Evolutionary conservation across 495 filamentous ascomycete genomes (phyloP), one percentile per base, ranked within the genome.

Genomic region (Penicillium cinerascens): DNA sequence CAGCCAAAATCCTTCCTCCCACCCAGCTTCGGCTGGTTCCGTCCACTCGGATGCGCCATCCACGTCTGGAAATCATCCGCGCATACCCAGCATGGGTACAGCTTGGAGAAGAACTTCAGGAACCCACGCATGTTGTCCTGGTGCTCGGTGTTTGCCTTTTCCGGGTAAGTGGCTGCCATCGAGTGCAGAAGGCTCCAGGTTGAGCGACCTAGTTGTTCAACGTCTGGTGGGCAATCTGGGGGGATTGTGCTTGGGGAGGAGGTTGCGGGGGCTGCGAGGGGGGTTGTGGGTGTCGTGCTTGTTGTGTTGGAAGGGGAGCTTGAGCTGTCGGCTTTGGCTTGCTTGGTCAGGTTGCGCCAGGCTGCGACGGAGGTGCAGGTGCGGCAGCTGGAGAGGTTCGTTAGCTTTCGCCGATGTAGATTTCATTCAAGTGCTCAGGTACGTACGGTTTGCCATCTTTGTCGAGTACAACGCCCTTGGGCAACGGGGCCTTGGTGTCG

Each of bases 381-480:
- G 50, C 92, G 92, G 61, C 93, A 98, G 61, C 93, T 98, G 49
- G 27, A 17, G 26, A 51, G 46, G 64, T 46, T 56, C n/a, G 55
- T 65, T 49, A 54, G 49, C 23, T 11, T 46, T 52, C 27, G 20
- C 39, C 33, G 46, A 38, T 13, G 13, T 21, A 13, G 36, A 22
- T 7, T 16, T 7, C 35, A 18, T 29, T 40, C 38, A 26, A 6
- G 27, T 51, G 42, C 50, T n/a, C n/a, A 38, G 33, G 8, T 44
- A 68, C 89, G 71, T 78, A 97, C 93, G 92, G 93, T 73, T 97
- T 97, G 41, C 93, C 93, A 77, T 98, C 89, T 59, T 92, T 89
- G 40, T 87, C 93, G 36, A 97, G 74, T 3, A 96, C 81, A 6
- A 96, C 78, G 55, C 92, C 92, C 67, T 91, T 95, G 13, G 89